Percentiles rank a stretch among this genome's conserved stretches.
These are phyloP conservation scores for Yamadazyma phyllophila DNA, from an alignment of 805 yeast genomes.

Conservation along the genomic window DNA sequence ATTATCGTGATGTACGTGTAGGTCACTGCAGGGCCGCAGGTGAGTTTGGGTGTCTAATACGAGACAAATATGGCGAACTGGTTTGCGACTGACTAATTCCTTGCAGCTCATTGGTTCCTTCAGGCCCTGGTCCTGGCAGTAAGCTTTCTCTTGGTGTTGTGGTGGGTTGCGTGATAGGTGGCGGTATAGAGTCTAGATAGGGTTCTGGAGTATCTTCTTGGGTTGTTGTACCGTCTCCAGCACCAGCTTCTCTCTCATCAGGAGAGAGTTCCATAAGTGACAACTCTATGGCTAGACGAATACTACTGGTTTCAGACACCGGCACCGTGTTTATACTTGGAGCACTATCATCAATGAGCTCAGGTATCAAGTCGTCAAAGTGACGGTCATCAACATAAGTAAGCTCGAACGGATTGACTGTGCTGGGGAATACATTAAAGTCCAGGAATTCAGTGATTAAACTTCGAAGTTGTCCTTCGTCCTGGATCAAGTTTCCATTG, in stretches of 20 bases:
- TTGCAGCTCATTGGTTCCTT: neutral
- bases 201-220: too few relatives aligned
- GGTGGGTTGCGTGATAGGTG: too few relatives aligned
- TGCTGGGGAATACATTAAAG: constrained; percentile 21
- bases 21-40: neutral
- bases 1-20: too few relatives aligned
- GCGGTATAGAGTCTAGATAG: too few relatives aligned
- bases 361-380: constrained; percentile 24
- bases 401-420: constrained; percentile 22
- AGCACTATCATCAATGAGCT: constrained; percentile 3
- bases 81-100: neutral
- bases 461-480: constrained; percentile 7
- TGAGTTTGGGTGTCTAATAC: neutral
- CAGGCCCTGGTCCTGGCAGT: neutral
- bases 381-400: constrained; percentile 24
- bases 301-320: neutral
- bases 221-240: too few relatives aligned
- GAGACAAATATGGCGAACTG: neutral
- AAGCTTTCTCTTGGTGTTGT: too few relatives aligned
- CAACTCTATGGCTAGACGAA: constrained; percentile 3
- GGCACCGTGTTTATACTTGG: neutral
- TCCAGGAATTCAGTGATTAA: constrained; percentile 18
- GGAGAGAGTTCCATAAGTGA: neutral
- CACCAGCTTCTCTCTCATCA: neutral
- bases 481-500: constrained; percentile 19